Evolutionary conservation across 78 protist species (phyloP), one percentile per base, ranked within the genome.

Genomic region (Dictyostelium purpureum): DNA sequence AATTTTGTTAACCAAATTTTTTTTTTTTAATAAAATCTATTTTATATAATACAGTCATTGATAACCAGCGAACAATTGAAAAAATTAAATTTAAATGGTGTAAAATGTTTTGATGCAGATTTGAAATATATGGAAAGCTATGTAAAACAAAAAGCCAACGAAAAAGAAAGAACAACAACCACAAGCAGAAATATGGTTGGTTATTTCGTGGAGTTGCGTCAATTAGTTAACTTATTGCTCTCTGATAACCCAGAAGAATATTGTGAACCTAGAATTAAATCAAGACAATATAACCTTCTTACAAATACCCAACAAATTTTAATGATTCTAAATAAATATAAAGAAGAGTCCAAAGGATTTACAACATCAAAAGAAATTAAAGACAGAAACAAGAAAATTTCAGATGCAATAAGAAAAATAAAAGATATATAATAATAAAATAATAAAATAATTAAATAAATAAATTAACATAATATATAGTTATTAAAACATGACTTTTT

Each of bases 331-430:
- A 51, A 51, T 33, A 75, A 38, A 59, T 61, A 73, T 35, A 85
- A 85, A 85, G 92, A 85, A 73, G 92, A 85, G 61, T 70, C 92
- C 1, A 85, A 73, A 59, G 67, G 71, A 18, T 85, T 85, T 18
- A 54, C 77, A 5, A 59, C 52, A 31, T 33, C 92, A n/a, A 73
- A 70, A 35, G 92, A 73, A 47, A 45, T 45, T 19, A 70, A 85
- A 73, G 90, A 82, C 33, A 71, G 92, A 73, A 85, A 85, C 21
- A 73, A 54, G 9, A 85, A 73, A 19, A 73, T 85, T n/a, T 24
- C 80, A 16, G 79, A 85, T 51, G 75, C 92, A 33, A 71, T 85
- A 31, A 69, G 40, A 24, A 69, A 69, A 69, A 38, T 69, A 21
- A 69, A 40, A 38, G 76, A 69, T 38, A 18, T 24, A 12, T 38